Evolutionary conservation across 2,329 filamentous ascomycete genomes (phyloP).

Genomic region (Eurotiales sp.): DNA sequence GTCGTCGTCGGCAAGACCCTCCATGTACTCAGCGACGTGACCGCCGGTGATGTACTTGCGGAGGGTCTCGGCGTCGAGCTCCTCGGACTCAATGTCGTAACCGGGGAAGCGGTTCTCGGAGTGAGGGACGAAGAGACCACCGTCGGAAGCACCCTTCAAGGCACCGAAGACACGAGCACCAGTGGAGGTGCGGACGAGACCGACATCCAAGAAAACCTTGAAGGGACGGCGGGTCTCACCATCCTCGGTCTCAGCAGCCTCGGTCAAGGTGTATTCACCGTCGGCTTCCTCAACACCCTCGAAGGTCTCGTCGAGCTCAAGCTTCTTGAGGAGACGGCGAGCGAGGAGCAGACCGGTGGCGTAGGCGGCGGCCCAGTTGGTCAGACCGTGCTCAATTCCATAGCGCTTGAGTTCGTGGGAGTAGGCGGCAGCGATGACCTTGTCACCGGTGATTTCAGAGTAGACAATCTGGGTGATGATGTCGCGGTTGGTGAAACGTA

Average conservation of each 20-base stretch:
- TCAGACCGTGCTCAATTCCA: conserved; percentile 96
- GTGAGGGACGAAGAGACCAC: conserved; percentile 95
- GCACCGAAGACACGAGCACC: conserved; percentile 98
- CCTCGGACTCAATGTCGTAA: conserved; percentile 94
- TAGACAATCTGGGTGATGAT: conserved; percentile 97
- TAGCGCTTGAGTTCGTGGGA: conserved; percentile 97
- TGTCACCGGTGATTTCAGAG: conserved; percentile 96
- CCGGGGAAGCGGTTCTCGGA: conserved; percentile 99
- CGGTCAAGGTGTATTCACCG: conserved; percentile 93
- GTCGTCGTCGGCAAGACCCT: conserved; percentile 97
- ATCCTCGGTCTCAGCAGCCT: conserved; percentile 86
- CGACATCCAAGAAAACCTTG: conserved; percentile 98
- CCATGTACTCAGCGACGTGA: conserved; percentile 99
- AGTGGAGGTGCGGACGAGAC: conserved; percentile 93
- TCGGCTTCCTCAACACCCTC: conserved; percentile 93
- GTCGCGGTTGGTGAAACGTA: conserved; percentile 99
- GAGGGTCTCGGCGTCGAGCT: conserved; percentile 93
- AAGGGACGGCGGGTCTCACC: conserved; percentile 90
- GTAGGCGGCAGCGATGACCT: conserved; percentile 91
- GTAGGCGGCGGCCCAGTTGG: conserved; percentile 99
- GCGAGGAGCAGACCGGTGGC: conserved; percentile 94
- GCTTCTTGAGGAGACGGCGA: conserved; percentile 95
- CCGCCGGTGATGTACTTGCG: conserved; percentile 99
- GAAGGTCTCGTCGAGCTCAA: conserved; percentile 90
- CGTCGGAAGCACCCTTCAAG: conserved; percentile 99